Evolutionary conservation across 2,329 filamentous ascomycete species (phyloP), one percentile per base, ranked within the genome.

Genomic region (Curvularia spicifera): DNA sequence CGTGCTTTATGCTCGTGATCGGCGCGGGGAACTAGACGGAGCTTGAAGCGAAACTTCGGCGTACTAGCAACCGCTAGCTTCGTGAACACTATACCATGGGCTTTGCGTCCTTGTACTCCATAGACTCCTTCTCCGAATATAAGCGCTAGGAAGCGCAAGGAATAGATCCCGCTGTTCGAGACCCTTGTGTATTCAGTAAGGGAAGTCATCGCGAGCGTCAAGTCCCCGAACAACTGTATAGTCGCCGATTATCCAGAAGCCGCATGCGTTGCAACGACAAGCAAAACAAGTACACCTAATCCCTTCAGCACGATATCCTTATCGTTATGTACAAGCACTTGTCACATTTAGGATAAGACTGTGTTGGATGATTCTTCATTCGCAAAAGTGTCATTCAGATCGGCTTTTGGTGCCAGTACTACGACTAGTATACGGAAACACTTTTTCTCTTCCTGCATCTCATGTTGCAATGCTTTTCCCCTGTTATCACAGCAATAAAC

Each of bases 371-470:
- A 56, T 53, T 54, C 49, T 63, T 57, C 37, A 53, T 59, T 59
- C 44, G 51, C 44, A 53, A 43, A 57, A 37, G 42, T 56, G 51
- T 45, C 37, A 51, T 37, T 29, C 47, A 43, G n/a, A 40, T 49
- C 20, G 53, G 50, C 54, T 45, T 45, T 46, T 47, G 37, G 51
- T 59, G 52, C 52, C 51, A 52, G 53, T 59, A 35, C 43, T 48
- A 54, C 52, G 51, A 60, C 51, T 18, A 18, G 18, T 65, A 61
- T 62, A 60, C 63, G 15, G 64, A 40, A 61, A 60, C 56, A 53
- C 51, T 44, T 59, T 61, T 63, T 57, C 45, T 56, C 37, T 51
- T 53, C 46, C 45, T 44, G 22, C 39, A 26, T 44, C 45, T 33
- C 29, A 39, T 52, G 20, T 47, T 46, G 45, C 37, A 42, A 51